Base-by-base conservation (phyloP, 257 asterid genomes). In the Perilla frutescens region DNA sequence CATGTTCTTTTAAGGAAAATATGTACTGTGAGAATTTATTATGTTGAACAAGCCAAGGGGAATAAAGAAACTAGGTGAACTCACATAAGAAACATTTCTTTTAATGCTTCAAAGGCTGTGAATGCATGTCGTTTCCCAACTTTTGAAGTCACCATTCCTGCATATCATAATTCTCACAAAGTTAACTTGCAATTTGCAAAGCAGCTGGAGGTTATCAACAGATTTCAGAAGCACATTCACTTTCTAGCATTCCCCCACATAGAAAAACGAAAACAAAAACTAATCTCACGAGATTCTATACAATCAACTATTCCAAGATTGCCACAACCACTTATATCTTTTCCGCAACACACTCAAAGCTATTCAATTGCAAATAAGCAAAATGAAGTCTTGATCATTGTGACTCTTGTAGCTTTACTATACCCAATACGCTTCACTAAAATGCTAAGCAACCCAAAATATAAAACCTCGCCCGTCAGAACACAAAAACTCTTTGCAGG, bases 61-160 rank as follows among this genome's bases (percentile, higher is more conserved):
- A 14, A 55, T 8, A 72, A 75, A 67, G 15, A 14, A 43, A 74
- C 48, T 8, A 32, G 7, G 71, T 7, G 2, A 60, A 6, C 91
- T 85, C 66, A 90, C 99, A 87, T 95, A 32, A 89, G 68, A 72
- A 95, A 87, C 76, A 89, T 90, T 82, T 95, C 99, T 83, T 90
- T 90, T 79, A 95, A 77, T 36, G 93, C 93, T 79, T 89, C 98
- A 87, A 90, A 92, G 63, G 96, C 97, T 7, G 94, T 74, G 82
- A 95, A 84, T 13, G 98, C 91, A 82, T 95, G 99, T 58, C 97
- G 92, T 71, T 95, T 95, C 65, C 99, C 99, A 54, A 95, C 87
- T 85, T 92, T 95, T 13, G 98, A 84, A 59, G 92, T 86, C 77
- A 95, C 98, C 99, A 95, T 90, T 76, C 98, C 99, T 92, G 90